Evolutionary conservation across 164 flowering plant genomes (phyloP).

Genomic region (Cinnamomum chago): DNA sequence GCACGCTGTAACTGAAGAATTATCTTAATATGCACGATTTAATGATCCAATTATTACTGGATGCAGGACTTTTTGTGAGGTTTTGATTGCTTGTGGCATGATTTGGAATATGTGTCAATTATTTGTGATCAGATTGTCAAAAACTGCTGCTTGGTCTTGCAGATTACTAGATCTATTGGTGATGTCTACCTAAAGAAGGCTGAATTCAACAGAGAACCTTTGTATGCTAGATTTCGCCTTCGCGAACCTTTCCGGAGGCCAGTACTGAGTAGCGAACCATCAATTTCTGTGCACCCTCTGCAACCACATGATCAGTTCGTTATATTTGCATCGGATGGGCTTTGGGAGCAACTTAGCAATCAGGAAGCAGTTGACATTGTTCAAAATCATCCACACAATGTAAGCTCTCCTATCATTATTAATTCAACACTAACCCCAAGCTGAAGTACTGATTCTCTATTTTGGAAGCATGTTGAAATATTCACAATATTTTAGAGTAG

Average conservation of each 20-base stretch:
- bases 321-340: slow-evolving; percentile 90
- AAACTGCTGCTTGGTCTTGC: slow-evolving; percentile 9
- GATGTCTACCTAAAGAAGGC: slow-evolving; percentile 82
- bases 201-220: slow-evolving; percentile 75
- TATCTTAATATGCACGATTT: too few species aligned
- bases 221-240: slow-evolving; percentile 63
- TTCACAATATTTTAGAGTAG: neutral
- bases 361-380: slow-evolving; percentile 89
- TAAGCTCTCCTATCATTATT: slow-evolving; percentile 21
- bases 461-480: neutral
- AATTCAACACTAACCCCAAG: neutral
- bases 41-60: too few species aligned
- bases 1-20: too few species aligned
- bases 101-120: too few species aligned
- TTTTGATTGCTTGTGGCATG: too few species aligned
- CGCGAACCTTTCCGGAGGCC: slow-evolving; percentile 60
- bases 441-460: neutral
- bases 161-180: slow-evolving; percentile 91
- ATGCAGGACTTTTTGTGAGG: too few species aligned
- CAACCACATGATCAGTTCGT: slow-evolving; percentile 67
- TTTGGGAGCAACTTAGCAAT: slow-evolving; percentile 93
- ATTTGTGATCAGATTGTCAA: neutral
- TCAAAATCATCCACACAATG: slow-evolving; percentile 56
- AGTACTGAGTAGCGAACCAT: slow-evolving; percentile 75
- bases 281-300: slow-evolving; percentile 54